phyloP scores from a whole-genome alignment of 805 yeast species.

The Candida maris region DNA sequence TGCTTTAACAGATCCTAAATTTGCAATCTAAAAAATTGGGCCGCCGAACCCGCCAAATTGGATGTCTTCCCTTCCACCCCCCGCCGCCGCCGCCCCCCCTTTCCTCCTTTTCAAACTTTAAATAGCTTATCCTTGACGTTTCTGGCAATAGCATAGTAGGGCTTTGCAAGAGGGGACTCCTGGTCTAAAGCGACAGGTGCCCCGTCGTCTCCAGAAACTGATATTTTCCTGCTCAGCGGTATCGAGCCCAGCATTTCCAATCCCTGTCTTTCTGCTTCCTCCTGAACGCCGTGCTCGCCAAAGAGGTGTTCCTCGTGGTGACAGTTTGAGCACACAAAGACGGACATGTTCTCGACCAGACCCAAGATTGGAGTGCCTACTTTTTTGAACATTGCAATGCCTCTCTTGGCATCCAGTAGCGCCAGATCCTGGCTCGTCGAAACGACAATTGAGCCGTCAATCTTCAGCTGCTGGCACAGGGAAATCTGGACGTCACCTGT shows the following conservation, averaged over 20 bases:
- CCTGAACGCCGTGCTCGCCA: conserved; percentile 60
- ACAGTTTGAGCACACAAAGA: conserved; percentile 72
- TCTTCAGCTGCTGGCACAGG: conserved; percentile 69
- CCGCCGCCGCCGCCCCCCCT: conserved; percentile 9
- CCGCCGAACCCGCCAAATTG: too few species aligned
- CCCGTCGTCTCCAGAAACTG: conserved; percentile 60
- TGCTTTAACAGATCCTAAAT: too few species aligned
- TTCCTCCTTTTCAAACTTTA: background rate
- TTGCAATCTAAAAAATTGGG: background rate
- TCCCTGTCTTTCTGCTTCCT: conserved; percentile 43
- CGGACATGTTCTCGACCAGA: conserved; percentile 80
- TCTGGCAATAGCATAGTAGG: conserved; percentile 5
- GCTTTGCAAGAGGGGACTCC: conserved; percentile 8
- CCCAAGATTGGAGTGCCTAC: conserved; percentile 71
- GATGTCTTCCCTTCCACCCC: too few species aligned
- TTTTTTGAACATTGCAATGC: conserved; percentile 72
- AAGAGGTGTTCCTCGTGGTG: conserved; percentile 69
- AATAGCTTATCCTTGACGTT: conserved; percentile 5
- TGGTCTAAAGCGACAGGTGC: conserved; percentile 53
- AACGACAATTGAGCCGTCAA: conserved; percentile 79
- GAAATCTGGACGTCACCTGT: conserved; percentile 87
- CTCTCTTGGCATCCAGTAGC: conserved; percentile 72
- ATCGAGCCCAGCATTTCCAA: conserved; percentile 59
- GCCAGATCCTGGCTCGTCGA: conserved; percentile 89
- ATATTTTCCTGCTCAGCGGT: conserved; percentile 61